Evolutionary conservation across 2,329 filamentous ascomycete genomes (phyloP), one percentile per base, ranked within the genome.

Genomic region (Drechslerella dactyloides): DNA sequence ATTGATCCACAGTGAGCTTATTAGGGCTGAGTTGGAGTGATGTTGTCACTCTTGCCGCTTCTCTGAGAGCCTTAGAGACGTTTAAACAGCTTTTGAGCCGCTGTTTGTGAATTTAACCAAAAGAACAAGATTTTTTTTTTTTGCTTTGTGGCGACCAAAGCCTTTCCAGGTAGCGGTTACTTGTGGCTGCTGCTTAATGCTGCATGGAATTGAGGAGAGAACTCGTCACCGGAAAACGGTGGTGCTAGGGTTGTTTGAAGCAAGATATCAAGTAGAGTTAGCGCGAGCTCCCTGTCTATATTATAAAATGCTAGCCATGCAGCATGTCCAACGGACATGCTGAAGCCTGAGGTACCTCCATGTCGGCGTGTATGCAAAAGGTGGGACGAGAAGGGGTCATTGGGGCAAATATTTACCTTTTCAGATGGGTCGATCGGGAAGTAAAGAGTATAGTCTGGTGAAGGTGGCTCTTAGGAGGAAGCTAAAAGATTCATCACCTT

Each of bases 381-480:
- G 60, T 42, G 59, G 50, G 68, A 53, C 50, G 60, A 59, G 59
- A 70, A 53, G 15, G 46, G 23, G 46, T 7, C 46, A 23, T 30
- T 53, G 23, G 68, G 68, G 68, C 48, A 33, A 37, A 30, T 50
- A 65, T 64, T 70, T 70, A 72, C 68, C 68, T 65, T 61, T 72
- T 72, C 60, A 65, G 60, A 65, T 72, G 60, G 54, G 60, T 46
- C 50, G 68, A 72, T 72, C 60, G 53, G 50, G 58, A 57, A 24
- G 33, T 6, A 56, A 65, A 63, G 40, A 72, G 68, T 52, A 48
- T 72, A 72, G 60, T 57, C 44, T 40, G 17, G 56, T 33, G 54
- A 23, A 40, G 37, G 24, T 37, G 52, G 44, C 27, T 60, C 42
- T 56, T 57, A 37, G 44, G 37, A 37, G 33, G 44, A 56, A 57